Base-by-base conservation (phyloP, 192 early-diverging fungal genomes). In the Coemansia sp. region DNA sequence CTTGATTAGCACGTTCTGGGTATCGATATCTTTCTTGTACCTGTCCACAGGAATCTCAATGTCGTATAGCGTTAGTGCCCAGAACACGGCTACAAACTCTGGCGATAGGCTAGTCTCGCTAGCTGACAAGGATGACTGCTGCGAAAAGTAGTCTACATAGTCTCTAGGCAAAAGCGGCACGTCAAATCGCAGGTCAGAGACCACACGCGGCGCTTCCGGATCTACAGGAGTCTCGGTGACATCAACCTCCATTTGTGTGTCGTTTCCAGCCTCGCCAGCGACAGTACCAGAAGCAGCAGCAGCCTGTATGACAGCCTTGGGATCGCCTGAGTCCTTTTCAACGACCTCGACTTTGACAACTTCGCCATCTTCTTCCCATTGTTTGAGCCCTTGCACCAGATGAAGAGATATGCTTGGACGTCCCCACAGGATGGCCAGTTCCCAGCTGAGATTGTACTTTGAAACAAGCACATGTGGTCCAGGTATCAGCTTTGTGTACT, bases 41-140 rank as follows among this genome's bases (percentile, higher is more conserved):
- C 74, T 74, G 3, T 64, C 61, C 3, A 29, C 20, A 16, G 79
- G 79, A 3, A 73, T 67, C 29, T 82, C 74, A 31, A 73, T 73
- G 60, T 82, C 79, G 45, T 73, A 64, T 2, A 76, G 59, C 5
- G 73, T 61, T 60, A 82, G 28, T 7, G 63, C 50, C 79, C 79
- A 82, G 33, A 82, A 82, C 2, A 76, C 71, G 0, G 71, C 73
- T 18, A 71, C 70, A 70, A 82, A 76, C 48, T 82, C 74, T 5
- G 79, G 61, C 30, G 79, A 76, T 25, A 82, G 59, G 11, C 73
- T 73, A 11, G 40, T 36, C 4, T 75, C 55, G 5, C 48, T 51
- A n/a, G 67, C 65, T 20, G 69, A 52, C 14, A 61, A 33, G 5
- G 72, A 69, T 16, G 75, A 33, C 16, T 68, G 66, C 11, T 40